Evolutionary conservation across 192 early-diverging fungal genomes (phyloP), one percentile per base, ranked within the genome.

Genomic region (Jimgerdemannia flammicorona): DNA sequence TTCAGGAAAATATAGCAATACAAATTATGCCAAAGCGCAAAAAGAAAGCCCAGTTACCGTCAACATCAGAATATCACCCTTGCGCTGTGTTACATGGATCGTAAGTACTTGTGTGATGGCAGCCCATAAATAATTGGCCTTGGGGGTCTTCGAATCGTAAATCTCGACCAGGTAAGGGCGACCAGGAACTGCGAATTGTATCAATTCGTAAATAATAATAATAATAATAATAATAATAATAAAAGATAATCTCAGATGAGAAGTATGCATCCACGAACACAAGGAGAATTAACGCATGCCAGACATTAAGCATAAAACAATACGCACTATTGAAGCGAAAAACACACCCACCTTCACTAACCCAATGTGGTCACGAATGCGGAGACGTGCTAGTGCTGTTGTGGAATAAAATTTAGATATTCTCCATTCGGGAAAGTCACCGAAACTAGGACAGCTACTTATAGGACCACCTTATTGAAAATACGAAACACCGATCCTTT

Each of bases 111-210:
- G 95, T 1, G 92, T 93, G 40, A 99, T 92, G 3, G 95, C 95
- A 4, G 97, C 98, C 39, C 91, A 89, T 14, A 99, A 83, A 79
- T 99, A 99, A 79, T 99, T 96, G 29, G 97, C 96, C 80, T 98
- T 97, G 1, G 98, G 98, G 9, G 95, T 94, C 70, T 93, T 91
- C n/a, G 97, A 97, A 80, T 99, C 94, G 81, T 93, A 96, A 3
- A 93, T 87, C n/a, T 96, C 94, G 54, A 99, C 96, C 19, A 95
- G 97, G 78, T 89, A 98, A 44, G 94, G 90, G 40, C 96, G 84
- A 10, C 98, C 98, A 40, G 97, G 97, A 72, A 99, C 76, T 71
- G 41, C 0, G 49, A 49, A 29, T 29, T 29, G 29, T 29, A 29
- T 29, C 3, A n/a, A 67, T 40, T 4, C 0, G 29, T 29, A 29